Base-by-base conservation (phyloP, 805 yeast species). In the Saturnispora serradocipensis region DNA sequence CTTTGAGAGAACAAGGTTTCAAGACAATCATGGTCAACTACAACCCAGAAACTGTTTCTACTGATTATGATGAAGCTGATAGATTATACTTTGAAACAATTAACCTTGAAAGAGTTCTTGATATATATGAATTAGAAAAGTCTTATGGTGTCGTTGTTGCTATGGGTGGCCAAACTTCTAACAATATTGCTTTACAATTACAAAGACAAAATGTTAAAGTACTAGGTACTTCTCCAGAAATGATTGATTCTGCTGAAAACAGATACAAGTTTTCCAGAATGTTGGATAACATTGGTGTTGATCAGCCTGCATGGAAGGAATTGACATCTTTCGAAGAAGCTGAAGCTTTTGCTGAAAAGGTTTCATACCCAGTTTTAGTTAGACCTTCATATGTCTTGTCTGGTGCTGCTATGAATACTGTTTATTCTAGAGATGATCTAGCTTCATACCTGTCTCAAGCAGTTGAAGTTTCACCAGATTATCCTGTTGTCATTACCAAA, bases 251-350 rank as follows among this genome's bases (percentile, higher is more conserved):
- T 55, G 99, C 99, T 57, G 99, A 91, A 76, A 90, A 91, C 73
- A 82, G 99, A 74, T 90, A 88, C 79, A 91, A 93, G 74, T 91
- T 91, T 75, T 88, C 97, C 43, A 87, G 97, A 72, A 89, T 91
- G 95, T 78, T 91, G 72, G 99, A 91, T 71, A 81, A 80, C 59
- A 91, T 91, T 64, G 96, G 95, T 52, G 97, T 91, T 57, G 99
- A 91, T 72, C 99, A 91, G 73, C 99, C 99, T 43, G 96, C 97
- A 38, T 91, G 99, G 99, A 91, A 90, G 70, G 99, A 91, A 71
- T 79, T 91, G 62, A 89, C 98, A 36, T 87, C 96, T 24, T 76
- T 88, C 53, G 88, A 77, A 39, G 98, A 91, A 70, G 98, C 99
- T 54, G 95, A 88, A 67, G 81, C 73, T 43, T 91, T 91, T 66